Conservation (phyloP, 179 eudicot genomes). For the Vitellaria paradoxa region DNA sequence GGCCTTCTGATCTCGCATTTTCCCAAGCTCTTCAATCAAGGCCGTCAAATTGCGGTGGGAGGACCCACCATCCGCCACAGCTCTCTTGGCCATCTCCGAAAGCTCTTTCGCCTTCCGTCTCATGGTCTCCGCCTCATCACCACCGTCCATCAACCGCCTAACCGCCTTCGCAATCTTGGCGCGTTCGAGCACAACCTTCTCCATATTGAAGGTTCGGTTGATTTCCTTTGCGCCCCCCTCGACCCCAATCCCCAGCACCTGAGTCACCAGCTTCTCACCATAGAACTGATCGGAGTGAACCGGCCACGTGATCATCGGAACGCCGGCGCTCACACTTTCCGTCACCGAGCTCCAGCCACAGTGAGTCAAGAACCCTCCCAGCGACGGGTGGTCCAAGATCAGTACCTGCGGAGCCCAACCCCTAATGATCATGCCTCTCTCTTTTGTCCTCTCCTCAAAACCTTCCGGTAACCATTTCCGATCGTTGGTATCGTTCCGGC, state of each 20-base stretch:
- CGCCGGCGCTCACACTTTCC: conserved; percentile 4
- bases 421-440: conserved; percentile 2
- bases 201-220: neutral
- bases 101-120: neutral
- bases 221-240: conserved; percentile 1
- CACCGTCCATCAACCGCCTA: conserved; percentile 7
- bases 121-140: conserved; percentile 10
- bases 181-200: neutral
- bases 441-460: conserved; percentile 6
- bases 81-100: conserved; percentile 3
- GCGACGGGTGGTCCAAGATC: conserved; percentile 12
- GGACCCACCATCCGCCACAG: conserved; percentile 18
- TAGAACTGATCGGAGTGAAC: conserved; percentile 13
- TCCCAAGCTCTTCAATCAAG: neutral
- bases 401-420: conserved; percentile 22
- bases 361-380: conserved; percentile 15
- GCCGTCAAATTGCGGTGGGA: conserved; percentile 1
- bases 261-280: conserved; percentile 15
- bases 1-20: neutral
- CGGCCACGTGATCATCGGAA: conserved; percentile 19
- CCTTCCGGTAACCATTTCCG: conserved; percentile 2
- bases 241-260: conserved; percentile 13
- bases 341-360: conserved; percentile 18
- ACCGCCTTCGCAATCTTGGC: too few relatives aligned
- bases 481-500: neutral